Evolutionary conservation across 495 filamentous ascomycete genomes (phyloP).

Genomic region (Daldinia bambusicola): DNA sequence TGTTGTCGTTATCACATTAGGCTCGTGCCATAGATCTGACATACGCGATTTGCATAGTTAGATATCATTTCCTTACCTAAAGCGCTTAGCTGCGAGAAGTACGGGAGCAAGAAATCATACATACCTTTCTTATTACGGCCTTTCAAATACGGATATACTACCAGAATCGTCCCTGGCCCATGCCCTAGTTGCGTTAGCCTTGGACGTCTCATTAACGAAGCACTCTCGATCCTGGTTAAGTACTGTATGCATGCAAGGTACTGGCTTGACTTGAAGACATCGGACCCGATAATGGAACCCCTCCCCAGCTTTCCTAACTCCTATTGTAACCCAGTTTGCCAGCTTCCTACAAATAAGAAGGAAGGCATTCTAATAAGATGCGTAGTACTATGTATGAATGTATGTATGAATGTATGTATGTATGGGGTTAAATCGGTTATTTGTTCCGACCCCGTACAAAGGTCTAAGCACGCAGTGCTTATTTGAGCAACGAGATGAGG

Average conservation of each 20-base stretch:
- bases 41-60: constrained; percentile 4
- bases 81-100: constrained; percentile 27
- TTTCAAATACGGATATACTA: constrained; percentile 24
- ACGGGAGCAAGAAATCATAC: constrained; percentile 34
- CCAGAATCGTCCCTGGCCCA: constrained; percentile 12
- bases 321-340: constrained; percentile 22
- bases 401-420: not conserved
- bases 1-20: not conserved
- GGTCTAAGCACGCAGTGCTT: not conserved
- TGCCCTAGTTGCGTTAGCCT: constrained; percentile 31
- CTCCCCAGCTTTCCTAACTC: constrained; percentile 15
- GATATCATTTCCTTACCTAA: constrained; percentile 14
- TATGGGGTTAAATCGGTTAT: constrained; percentile 19
- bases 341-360: not conserved
- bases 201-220: constrained; percentile 23
- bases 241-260: constrained; percentile 41
- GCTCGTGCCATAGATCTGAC: not conserved
- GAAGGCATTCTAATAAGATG: not conserved
- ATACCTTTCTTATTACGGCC: constrained; percentile 17
- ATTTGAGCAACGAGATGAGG: constrained; percentile 6
- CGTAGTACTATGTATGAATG: not conserved
- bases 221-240: constrained; percentile 27
- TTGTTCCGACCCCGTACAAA: constrained; percentile 14
- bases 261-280: constrained; percentile 24
- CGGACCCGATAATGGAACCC: constrained; percentile 26